Base-by-base conservation (phyloP, 306 rosid species). In the Castanopsis chinensis region DNA sequence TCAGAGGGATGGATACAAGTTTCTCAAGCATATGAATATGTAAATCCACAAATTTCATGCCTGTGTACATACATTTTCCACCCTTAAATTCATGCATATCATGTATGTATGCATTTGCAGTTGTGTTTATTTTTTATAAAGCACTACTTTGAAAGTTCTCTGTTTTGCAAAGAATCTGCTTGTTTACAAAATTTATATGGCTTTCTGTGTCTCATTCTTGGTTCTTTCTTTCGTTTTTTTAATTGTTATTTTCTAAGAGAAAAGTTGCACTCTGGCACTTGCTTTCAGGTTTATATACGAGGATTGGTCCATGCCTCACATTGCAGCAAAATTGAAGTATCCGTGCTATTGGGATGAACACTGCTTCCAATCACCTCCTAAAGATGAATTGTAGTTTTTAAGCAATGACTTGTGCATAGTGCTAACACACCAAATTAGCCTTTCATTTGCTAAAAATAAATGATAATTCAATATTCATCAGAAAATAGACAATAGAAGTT, bases 301-400 rank as follows among this genome's bases (percentile, higher is more conserved):
- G 3, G 91, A 85, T 78, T 95, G 99, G 98, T 88, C 51, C 49
- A 83, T 91, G 99, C 99, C 99, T 71, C 99, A 93, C 85, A 80
- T 85, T 54, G 97, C 99, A 43, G 93, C 98, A 25, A 93, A 79
- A 77, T 65, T 93, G 75, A 93, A 87, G 90, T 92, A 85, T 80
- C 99, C 45, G 11, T 37, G 7, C 43, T 37, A 37, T 37, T 37
- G 43, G 43, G 43, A 0, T 37, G 45, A 37, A 37, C 11, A 37
- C 45, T 37, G 43, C 43, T 37, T 37, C 43, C 43, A 37, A 37
- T 37, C 43, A 37, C 43, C 43, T 6, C 43, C 43, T 6, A 37
- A 37, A 37, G 43, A 37, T 37, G 45, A 37, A 37, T 7, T 7
- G 11, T 37, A 37, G 45, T 37, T 37, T 37, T 37, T 37, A 37